phyloP scores from a whole-genome alignment of 306 rosid genomes.

The Fagus crenata region DNA sequence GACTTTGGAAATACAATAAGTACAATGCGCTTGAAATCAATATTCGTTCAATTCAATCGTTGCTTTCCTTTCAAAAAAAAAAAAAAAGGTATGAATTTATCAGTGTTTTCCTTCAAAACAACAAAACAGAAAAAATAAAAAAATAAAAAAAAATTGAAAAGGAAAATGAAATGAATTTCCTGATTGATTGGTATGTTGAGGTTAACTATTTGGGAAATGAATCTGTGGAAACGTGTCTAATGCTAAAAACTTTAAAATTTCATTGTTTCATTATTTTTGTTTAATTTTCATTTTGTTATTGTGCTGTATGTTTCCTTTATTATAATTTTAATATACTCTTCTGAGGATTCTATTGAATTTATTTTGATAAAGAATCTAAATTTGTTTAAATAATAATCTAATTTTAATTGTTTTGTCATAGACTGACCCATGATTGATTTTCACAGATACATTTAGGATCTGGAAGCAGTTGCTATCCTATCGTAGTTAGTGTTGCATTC shows the following conservation, averaged over 20 bases:
- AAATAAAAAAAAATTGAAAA: too few relatives aligned
- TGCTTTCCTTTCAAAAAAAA: too few relatives aligned
- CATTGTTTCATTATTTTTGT: neutral
- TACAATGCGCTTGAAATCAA: too few relatives aligned
- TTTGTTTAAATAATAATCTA: too few relatives aligned
- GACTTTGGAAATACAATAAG: too few relatives aligned
- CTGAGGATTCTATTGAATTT: too few relatives aligned
- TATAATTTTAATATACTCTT: neutral
- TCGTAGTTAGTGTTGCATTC: neutral
- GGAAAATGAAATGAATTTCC: neutral
- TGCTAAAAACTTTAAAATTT: neutral
- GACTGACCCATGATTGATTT: neutral
- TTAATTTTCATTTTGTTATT: neutral
- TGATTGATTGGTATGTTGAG: neutral
- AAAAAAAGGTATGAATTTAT: too few relatives aligned
- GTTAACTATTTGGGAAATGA: neutral
- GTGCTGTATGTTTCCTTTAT: neutral
- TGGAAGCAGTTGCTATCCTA: constrained; percentile 4
- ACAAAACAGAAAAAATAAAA: neutral
- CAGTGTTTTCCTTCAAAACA: neutral
- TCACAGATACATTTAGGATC: constrained; percentile 16
- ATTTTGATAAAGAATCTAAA: too few relatives aligned
- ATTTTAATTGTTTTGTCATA: neutral
- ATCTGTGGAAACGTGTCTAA: neutral
- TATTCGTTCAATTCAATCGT: neutral